A percentile compares a stretch with the other conserved stretches of the same genome.
Evolutionary conservation across 768 basidiomycete species (phyloP).

Genomic region (Exidia glandulosa): DNA sequence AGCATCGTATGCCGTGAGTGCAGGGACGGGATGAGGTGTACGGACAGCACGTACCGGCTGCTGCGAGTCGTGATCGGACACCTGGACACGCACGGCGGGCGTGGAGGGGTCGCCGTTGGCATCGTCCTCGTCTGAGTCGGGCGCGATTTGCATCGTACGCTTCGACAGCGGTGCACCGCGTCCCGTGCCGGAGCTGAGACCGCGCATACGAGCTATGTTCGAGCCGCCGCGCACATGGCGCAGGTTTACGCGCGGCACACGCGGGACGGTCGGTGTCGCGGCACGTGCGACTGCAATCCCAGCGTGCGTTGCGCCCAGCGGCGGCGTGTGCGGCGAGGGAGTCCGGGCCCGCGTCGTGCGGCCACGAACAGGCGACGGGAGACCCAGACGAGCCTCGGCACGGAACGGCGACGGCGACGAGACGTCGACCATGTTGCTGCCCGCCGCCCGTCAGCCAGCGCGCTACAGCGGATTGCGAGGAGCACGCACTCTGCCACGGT

Average conservation of each 20-base stretch:
- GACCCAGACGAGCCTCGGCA: not conserved
- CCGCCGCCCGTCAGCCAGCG: not conserved
- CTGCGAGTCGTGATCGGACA: not conserved
- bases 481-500: not conserved
- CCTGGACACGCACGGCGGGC: not conserved
- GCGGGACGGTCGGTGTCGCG: not conserved
- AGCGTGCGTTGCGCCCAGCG: not conserved
- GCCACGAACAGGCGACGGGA: not conserved
- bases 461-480: not conserved
- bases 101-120: not conserved
- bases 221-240: not conserved
- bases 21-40: not conserved
- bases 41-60: not conserved
- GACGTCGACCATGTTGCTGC: not conserved
- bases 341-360: not conserved
- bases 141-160: not conserved
- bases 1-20: not conserved
- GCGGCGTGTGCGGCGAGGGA: not conserved
- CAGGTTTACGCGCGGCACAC: not conserved
- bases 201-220: not conserved
- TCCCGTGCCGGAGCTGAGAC: not conserved
- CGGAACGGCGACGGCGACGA: not conserved
- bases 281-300: not conserved
- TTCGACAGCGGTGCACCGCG: not conserved
- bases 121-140: not conserved